These are phyloP conservation scores for Backusella luteola DNA, from an alignment of 192 early-diverging fungal genomes.

Conservation along the genomic window DNA sequence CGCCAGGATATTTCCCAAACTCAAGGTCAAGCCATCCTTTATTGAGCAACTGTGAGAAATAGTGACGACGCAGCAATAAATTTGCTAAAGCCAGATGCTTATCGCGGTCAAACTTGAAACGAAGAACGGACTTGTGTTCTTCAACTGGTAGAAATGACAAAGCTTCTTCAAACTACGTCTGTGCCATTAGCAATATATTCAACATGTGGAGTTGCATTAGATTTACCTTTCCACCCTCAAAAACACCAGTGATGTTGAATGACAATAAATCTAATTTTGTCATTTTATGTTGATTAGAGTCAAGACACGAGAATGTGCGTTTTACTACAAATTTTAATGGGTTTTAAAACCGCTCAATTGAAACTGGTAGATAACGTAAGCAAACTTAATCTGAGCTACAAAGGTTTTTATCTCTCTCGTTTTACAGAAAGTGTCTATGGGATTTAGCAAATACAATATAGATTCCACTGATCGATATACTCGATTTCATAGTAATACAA, in stretches of 20 bases:
- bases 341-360: not conserved
- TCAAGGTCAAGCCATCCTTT: conserved; percentile 2
- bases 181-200: not conserved
- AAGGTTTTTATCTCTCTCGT: not conserved
- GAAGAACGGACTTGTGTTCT: conserved; percentile 12
- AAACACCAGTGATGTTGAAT: conserved; percentile 1
- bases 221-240: conserved; percentile 6
- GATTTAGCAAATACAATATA: not conserved
- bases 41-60: conserved; percentile 1
- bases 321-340: not conserved
- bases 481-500: not conserved
- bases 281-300: not conserved
- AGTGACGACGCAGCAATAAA: conserved; percentile 16
- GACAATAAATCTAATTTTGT: conserved; percentile 3
- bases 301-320: not conserved
- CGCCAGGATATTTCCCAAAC: not conserved
- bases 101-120: conserved; percentile 21
- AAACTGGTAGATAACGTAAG: not conserved
- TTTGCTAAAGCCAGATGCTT: conserved; percentile 8
- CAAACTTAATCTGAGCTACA: not conserved
- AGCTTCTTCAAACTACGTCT: conserved; percentile 19
- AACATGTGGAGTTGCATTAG: not conserved
- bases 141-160: conserved; percentile 10
- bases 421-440: not conserved
- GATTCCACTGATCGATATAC: not conserved